Evolutionary conservation across 225 moss, liverwort and hornwort genomes (phyloP), one percentile per base, ranked within the genome.

Genomic region (Anthoceros angustus): DNA sequence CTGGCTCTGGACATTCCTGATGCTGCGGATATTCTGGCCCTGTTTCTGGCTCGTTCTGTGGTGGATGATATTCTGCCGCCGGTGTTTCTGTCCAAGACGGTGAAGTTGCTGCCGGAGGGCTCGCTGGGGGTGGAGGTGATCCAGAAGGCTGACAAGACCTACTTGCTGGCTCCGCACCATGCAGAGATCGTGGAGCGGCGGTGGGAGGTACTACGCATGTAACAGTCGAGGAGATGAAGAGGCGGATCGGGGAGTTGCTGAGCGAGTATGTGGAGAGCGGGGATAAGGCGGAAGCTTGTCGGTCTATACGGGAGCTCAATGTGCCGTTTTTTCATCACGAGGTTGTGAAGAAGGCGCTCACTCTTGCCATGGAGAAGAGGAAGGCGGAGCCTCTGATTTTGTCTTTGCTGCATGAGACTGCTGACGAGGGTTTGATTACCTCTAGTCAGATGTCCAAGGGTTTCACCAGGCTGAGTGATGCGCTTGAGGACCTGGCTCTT

Each of bases 401-500:
- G 72, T 64, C 83, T 46, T 55, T 95, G 25, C 76, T 95, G 40
- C 77, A 95, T 70, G 85, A 91, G 70, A 83, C 80, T 75, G 91
- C 90, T 21, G 95, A 95, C 72, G 95, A 95, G 73, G 95, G 91
- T 41, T 86, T 95, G 40, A 86, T 95, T 42, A 88, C 88, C 11
- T 95, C 91, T 62, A 95, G 91, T 66, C 95, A 95, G 74, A 88
- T 95, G 95, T 85, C 88, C 8, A 95, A 95, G 67, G 95, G 91
- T 48, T 95, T 95, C 69, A 85, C 85, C 21, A 72, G 95, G 66
- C 82, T 95, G 25, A 78, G 82, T 49, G 95, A 95, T 69, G 77
- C 83, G 24, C 85, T 91, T 41, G 86, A 95, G 61, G 95, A 95
- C 64, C 80, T 98, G 69, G 82, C 91, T 18, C 79, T 98, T 16